Base-by-base conservation (phyloP, 768 basidiomycete species). In the Collybia nuda region DNA sequence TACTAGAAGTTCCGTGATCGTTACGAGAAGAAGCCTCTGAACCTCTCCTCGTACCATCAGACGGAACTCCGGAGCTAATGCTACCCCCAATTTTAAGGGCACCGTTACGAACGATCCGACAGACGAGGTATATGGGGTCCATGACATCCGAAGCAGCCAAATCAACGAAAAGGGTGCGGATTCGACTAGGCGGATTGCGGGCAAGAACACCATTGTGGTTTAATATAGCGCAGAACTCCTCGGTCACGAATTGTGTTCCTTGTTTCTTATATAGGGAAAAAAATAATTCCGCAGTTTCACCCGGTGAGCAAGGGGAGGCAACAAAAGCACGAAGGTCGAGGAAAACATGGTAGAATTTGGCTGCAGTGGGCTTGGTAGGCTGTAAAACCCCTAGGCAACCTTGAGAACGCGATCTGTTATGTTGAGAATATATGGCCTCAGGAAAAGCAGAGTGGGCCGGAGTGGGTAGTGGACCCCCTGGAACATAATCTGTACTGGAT, bases 311-410 rank as follows among this genome's bases (percentile, higher is more conserved):
- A 1, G 87, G 88, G 5, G 88, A 88, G 14, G 93, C 96, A 26
- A 95, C 88, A 62, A 98, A 94, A 0, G 93, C 93, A 17, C 91
- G 88, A 7, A 98, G 69, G 58, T 98, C 95, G 54, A 98, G 78
- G 63, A 85, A 92, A 47, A 95, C 77, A 59, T 98, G 95, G 62
- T 88, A 94, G 66, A 94, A 94, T 55, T 88, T 88, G 40, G 81
- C 79, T 23, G 79, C 65, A 22, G 74, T 59, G n/a, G 70, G 69
- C 52, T 70, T 78, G 12, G 58, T 32, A 32, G 71, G 45, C 22
- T 67, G 56, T 5, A 66, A 56, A 21, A 65, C 52, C 15, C 56
- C 60, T 17, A 69, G 58, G 45, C 60, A 69, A 17, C 64, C 65
- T 35, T 72, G 62, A 26, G 76, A 76, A 21, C 71, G 71, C 29